Evolutionary conservation across 192 early-diverging fungal genomes (phyloP), one percentile per base, ranked within the genome.

Genomic region (Coemansia sp.): DNA sequence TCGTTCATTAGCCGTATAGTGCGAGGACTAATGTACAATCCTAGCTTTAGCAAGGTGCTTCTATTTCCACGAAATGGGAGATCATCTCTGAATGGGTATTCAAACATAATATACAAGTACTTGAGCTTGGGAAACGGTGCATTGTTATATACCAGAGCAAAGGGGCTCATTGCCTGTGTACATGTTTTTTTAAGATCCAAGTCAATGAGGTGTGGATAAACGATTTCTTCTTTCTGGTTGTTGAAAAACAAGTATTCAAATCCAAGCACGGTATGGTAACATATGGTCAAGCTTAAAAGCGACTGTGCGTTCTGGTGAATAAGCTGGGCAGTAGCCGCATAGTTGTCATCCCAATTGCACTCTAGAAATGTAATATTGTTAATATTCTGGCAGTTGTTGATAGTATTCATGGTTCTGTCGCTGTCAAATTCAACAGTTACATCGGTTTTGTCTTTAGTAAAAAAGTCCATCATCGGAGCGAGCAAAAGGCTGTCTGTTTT

Each of bases 71-170:
- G 45, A 22, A 61, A 49, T 3, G 47, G 47, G 27, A 50, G 26
- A 10, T 61, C 59, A 37, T 61, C 47, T 14, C 29, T 37, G 19
- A 61, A 61, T 19, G 59, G 59, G 6, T 61, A 61, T n/a, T 48
- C 59, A 48, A 61, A 35, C 23, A 14, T 19, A 4, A 61, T 50
- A 35, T 50, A 6, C 27, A 61, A 14, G 3, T 35, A n/a, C 29
- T 37, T 12, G 3, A 61, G 59, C 17, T 9, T n/a, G 21, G 59
- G 59, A 11, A 61, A 61, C 26, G 59, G 59, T 16, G 45, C 47
- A 21, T 16, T 17, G 17, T 5, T 9, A 10, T 50, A n/a, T 3
- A 49, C 12, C 0, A n/a, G 19, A 4, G 29, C n/a, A 16, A 61
- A 3, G 6, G 59, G 22, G 2, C 0, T 17, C 10, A 37, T 37